phyloP scores from a whole-genome alignment of 148 eudicot species.

The Rhododendron vialii region DNA sequence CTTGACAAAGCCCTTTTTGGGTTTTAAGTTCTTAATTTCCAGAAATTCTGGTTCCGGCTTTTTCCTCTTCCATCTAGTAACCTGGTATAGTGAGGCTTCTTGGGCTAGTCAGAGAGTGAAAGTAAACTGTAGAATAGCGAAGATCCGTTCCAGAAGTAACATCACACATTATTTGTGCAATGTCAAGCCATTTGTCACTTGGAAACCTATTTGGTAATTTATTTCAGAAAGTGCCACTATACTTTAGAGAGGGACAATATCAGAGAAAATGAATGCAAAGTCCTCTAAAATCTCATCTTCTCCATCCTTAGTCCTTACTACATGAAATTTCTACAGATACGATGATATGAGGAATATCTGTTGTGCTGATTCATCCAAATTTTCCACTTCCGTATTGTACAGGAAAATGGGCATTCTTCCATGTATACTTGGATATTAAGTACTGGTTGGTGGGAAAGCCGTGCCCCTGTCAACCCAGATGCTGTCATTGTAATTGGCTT shows the following conservation, averaged over 20 bases:
- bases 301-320: background rate
- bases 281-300: background rate
- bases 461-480: slow-evolving; percentile 80
- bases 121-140: background rate
- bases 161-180: background rate
- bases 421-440: slow-evolving; percentile 82
- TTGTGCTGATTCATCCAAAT: background rate
- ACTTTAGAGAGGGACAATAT: background rate
- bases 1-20: background rate
- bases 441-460: slow-evolving; percentile 90
- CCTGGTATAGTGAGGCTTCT: background rate
- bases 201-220: background rate
- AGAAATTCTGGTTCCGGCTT: background rate
- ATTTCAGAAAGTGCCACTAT: background rate
- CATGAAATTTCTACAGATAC: background rate
- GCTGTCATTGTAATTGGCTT: slow-evolving; percentile 64
- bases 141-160: background rate
- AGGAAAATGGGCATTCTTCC: slow-evolving; percentile 89
- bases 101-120: background rate
- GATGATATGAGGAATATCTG: background rate
- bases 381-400: slow-evolving; percentile 3
- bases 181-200: background rate
- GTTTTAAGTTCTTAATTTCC: background rate
- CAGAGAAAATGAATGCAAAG: background rate
- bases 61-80: background rate